These are phyloP conservation scores for Areca catechu DNA, from an alignment of 176 grass and related monocot species.

Conservation along the genomic window DNA sequence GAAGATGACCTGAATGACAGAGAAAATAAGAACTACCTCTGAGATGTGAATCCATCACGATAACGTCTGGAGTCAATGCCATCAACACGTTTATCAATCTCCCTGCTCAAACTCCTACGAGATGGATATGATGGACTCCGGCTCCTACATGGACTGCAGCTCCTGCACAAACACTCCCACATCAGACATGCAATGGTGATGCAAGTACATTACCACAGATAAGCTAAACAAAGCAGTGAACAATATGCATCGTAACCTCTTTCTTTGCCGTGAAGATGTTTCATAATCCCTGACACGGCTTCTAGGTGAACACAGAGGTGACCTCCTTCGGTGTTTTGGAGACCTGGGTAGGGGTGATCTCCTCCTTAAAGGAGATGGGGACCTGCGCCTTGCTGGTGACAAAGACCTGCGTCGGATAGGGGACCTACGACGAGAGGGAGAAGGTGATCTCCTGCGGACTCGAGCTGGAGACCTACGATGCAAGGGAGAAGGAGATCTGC, in stretches of 20 bases:
- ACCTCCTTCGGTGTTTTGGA: conserved; percentile 30
- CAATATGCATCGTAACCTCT: conserved; percentile 33
- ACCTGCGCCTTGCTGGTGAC: conserved; percentile 21
- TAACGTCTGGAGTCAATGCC: conserved; percentile 7
- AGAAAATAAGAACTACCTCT: conserved; percentile 37
- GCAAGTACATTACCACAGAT: neutral
- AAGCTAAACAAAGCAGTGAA: conserved; percentile 13
- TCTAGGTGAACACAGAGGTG: conserved; percentile 26
- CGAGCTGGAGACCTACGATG: conserved; percentile 38
- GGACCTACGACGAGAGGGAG: conserved; percentile 24
- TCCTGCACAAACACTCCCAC: conserved; percentile 26
- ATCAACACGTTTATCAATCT: conserved; percentile 37
- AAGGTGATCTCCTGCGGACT: conserved; percentile 11
- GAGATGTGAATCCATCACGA: conserved; percentile 26
- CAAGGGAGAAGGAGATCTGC: conserved; percentile 44
- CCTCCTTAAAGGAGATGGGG: conserved; percentile 16
- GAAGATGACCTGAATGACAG: neutral
- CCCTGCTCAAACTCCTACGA: conserved; percentile 38
- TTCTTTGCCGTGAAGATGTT: conserved; percentile 33
- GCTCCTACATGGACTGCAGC: conserved; percentile 38
- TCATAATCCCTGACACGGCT: conserved; percentile 25
- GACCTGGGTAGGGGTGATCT: conserved; percentile 23
- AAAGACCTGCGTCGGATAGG: conserved; percentile 38
- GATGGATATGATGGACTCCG: conserved; percentile 43
- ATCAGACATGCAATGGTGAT: neutral